Base-by-base conservation (phyloP, 768 basidiomycete genomes). In the Paxillus ammoniavirescens region DNA sequence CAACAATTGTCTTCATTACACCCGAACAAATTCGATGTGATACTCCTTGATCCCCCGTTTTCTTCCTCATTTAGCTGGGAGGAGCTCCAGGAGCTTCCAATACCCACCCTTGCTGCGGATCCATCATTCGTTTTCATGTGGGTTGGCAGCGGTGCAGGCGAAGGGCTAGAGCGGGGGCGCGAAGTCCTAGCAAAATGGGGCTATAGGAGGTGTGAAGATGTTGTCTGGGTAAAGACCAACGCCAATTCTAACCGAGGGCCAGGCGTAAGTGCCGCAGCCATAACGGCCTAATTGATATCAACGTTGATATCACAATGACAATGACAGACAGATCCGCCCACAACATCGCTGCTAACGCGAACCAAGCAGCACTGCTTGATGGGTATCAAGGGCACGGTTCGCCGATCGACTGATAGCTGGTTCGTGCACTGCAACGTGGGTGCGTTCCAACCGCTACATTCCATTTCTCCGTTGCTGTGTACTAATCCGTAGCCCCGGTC, bases 361-460 rank as follows among this genome's bases (percentile, higher is more conserved):
- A 93, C 93, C 36, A 93, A 98, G 68, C 92, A 98, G 61, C 96
- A 98, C 65, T 98, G 95, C 69, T 73, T 98, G 46, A 97, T 98
- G 79, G 96, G 96, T 37, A 98, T 99, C 59, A 83, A 93, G 45
- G 97, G 97, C 13, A 98, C 97, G 2, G 96, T 99, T 12, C 83
- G 96, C 21, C 81, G 97, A 30, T 92, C 91, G 17, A 95, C 90
- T 1, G 97, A 99, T 67, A 88, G 86, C 55, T 91, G 92, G 87
- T 95, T 98, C 71, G 96, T 97, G 0, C 96, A 99, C 70, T 98
- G 95, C 66, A 99, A 99, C 71, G 89, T 99, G 59, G 93, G 91
- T 91, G 67, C 47, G 91, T 58, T 49, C 9, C 26, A 28, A 14
- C 3, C 35, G n/a, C 13, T 10, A 31, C 3, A 14, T 30, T 21